Base-by-base conservation (phyloP, 2,329 filamentous ascomycete species). In the Cercospora zeae-maydis region DNA sequence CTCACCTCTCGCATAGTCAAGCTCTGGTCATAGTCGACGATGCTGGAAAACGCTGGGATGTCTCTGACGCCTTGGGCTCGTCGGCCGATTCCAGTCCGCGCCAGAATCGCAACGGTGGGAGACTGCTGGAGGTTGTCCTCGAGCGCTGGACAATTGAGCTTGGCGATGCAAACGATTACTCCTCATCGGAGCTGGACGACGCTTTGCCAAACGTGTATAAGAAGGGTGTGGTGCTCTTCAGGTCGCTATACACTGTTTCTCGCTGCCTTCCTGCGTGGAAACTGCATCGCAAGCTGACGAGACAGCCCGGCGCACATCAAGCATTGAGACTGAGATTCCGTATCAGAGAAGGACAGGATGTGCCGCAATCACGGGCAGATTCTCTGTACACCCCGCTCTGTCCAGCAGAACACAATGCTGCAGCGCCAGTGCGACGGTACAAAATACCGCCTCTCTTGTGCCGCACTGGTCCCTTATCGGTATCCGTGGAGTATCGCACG, bases 161-260 rank as follows among this genome's bases (percentile, higher is more conserved):
- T 61, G 90, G 90, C 73, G 85, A 86, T 69, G 78, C 79, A 62
- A 76, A 81, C 62, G 74, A 81, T 74, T 74, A 82, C 85, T 73
- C 91, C 61, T 71, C 80, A 5, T 71, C 79, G 39, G 83, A 87
- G 63, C 76, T 86, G 57, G 81, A 77, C 58, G 81, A 84, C 52
- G 80, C 85, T 33, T 80, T 98, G 57, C 92, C 95, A 13, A 93
- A 91, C 58, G 88, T 96, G 63, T 99, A 99, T 83, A 99, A 99
- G 79, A 95, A 96, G 78, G 92, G 91, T 71, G 96, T 99, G 67
- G 90, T 98, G 69, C 87, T 97, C 70, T 97, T 98, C 78, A 86
- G 95, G 64, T 92, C 92, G 1, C 83, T 99, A 51, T 96, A 91
- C 75, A 86, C 91, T 55, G 90, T 90, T 59, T 86, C 91, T 42